These are phyloP conservation scores for Marchantia polymorpha DNA, from an alignment of 225 moss, liverwort and hornwort species.

Conservation along the genomic window DNA sequence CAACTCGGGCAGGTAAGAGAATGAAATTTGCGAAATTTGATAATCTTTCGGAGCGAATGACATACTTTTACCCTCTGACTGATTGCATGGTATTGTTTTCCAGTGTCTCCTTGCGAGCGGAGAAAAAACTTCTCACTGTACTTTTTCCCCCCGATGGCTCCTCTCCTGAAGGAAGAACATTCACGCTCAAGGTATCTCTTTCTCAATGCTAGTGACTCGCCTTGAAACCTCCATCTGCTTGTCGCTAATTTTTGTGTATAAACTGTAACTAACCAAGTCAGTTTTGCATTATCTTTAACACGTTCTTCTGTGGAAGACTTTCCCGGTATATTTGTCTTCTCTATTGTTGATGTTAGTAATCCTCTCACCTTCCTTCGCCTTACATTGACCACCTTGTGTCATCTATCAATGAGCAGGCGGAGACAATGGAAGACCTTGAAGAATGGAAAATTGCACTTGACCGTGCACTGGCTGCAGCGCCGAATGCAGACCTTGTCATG, in stretches of 20 bases:
- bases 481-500: constrained; percentile 81
- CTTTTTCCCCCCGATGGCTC: constrained; percentile 54
- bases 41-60: background rate
- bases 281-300: background rate
- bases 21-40: background rate
- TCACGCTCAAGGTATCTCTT: constrained; percentile 78
- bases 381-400: background rate
- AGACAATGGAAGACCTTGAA: constrained; percentile 93
- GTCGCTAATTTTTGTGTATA: background rate
- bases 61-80: background rate
- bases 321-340: background rate
- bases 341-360: background rate
- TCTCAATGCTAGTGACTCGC: background rate
- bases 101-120: constrained; percentile 91
- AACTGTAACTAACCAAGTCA: background rate
- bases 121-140: constrained; percentile 90
- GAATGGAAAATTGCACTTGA: constrained; percentile 97
- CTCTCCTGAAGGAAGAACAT: constrained; percentile 69
- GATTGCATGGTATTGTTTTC: background rate
- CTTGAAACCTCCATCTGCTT: background rate
- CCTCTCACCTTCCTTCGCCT: background rate
- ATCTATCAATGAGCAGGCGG: constrained; percentile 46
- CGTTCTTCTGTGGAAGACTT: background rate
- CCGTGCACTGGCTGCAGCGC: constrained; percentile 85
- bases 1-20: constrained; percentile 80